Conservation (phyloP, 2,329 filamentous ascomycete genomes). For the Colletotrichum caudatum region DNA sequence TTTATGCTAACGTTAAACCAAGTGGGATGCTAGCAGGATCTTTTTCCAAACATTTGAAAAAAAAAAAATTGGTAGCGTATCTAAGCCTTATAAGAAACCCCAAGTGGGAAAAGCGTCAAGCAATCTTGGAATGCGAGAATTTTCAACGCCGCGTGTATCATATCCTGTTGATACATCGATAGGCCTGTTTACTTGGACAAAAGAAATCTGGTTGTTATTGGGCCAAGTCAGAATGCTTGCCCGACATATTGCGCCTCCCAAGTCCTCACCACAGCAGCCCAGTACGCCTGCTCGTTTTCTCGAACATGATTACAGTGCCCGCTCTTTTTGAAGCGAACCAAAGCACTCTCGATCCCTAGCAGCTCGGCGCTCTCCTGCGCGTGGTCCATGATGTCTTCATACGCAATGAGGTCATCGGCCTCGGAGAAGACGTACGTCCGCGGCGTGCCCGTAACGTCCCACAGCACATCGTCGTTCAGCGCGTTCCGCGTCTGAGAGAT, state of each 20-base stretch:
- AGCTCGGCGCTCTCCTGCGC: slow-evolving; percentile 5
- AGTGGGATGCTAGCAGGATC: too few relatives aligned
- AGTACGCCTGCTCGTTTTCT: slow-evolving; percentile 5
- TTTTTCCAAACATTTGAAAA: too few relatives aligned
- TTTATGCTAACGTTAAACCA: too few relatives aligned
- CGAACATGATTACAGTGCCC: slow-evolving; percentile 7
- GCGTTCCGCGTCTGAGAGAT: slow-evolving; percentile 3
- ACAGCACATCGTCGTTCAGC: slow-evolving; percentile 4
- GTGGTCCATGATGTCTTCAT: background rate
- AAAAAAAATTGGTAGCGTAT: too few relatives aligned
- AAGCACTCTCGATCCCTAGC: background rate
- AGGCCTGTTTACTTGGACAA: background rate
- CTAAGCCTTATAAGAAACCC: too few relatives aligned
- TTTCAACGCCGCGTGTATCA: background rate
- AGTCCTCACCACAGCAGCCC: slow-evolving; percentile 5
- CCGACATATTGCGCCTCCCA: background rate
- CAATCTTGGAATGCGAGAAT: background rate
- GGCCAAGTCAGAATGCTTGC: background rate
- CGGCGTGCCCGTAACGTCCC: background rate
- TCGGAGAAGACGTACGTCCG: slow-evolving; percentile 11
- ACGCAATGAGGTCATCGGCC: slow-evolving; percentile 7
- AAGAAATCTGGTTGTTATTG: background rate
- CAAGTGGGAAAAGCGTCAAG: background rate
- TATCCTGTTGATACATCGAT: background rate
- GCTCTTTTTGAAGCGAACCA: slow-evolving; percentile 5